Conservation (phyloP, 768 basidiomycete genomes). For the Lactarius tabidus region DNA sequence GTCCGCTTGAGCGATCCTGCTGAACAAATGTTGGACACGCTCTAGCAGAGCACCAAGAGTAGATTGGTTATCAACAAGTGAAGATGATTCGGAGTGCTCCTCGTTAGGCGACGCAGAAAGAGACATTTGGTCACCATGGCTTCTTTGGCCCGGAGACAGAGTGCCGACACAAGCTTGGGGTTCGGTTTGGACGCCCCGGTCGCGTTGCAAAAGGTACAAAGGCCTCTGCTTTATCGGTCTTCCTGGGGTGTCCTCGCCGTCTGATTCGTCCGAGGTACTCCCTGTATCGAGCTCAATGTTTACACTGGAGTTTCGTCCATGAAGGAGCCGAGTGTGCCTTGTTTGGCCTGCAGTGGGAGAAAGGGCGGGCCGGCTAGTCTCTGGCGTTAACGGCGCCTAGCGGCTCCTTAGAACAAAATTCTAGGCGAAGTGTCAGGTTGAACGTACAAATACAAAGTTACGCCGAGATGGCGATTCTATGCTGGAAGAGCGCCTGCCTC, state of each 20-base stretch:
- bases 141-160: constrained; percentile 32
- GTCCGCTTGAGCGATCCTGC: constrained; percentile 68
- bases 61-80: constrained; percentile 52
- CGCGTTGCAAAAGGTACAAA: constrained; percentile 1
- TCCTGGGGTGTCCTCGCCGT: neutral
- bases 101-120: constrained; percentile 48
- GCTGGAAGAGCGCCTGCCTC: constrained; percentile 14
- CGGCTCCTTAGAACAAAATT: neutral
- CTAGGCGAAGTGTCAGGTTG: neutral
- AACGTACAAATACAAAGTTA: constrained; percentile 39
- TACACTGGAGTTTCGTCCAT: constrained; percentile 32
- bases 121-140: constrained; percentile 30
- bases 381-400: constrained; percentile 46
- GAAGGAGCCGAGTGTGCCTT: constrained; percentile 24
- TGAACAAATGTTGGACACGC: constrained; percentile 59
- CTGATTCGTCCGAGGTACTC: constrained; percentile 10
- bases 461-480: constrained; percentile 24
- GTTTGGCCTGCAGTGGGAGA: constrained; percentile 38
- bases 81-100: constrained; percentile 71
- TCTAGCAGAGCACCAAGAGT: constrained; percentile 56
- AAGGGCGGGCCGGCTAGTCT: constrained; percentile 40
- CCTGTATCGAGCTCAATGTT: constrained; percentile 10
- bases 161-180: constrained; percentile 29
- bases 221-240: neutral
- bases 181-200: constrained; percentile 67